Conservation (phyloP, 2,329 filamentous ascomycete species). For the Teratosphaeria zuluensis region DNA sequence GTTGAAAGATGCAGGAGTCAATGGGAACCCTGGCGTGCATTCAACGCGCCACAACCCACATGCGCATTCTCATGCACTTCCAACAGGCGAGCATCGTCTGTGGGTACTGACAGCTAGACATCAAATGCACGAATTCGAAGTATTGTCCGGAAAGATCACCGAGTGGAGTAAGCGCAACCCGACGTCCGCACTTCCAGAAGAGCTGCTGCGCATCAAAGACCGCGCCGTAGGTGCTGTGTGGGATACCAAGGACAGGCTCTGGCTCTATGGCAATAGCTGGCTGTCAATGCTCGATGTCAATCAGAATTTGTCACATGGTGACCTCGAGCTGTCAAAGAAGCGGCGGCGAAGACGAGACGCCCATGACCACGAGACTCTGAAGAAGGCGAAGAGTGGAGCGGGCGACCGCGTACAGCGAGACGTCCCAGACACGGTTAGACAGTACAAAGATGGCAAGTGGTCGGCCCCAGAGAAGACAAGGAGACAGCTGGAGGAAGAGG, state of each 20-base stretch:
- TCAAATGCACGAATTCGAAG: constrained; percentile 69
- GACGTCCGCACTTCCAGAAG: constrained; percentile 60
- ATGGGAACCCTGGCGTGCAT: constrained; percentile 41
- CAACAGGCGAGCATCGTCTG: constrained; percentile 45
- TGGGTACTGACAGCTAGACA: constrained; percentile 55
- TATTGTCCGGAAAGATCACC: constrained; percentile 64
- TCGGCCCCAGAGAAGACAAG: not conserved
- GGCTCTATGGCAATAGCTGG: constrained; percentile 81
- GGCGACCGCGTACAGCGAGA: not conserved
- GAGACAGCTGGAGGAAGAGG: not conserved
- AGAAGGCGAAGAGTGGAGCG: constrained; percentile 3
- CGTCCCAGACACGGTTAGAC: not conserved
- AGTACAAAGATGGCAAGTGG: not conserved
- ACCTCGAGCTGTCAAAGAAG: not conserved
- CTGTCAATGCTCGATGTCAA: constrained; percentile 86
- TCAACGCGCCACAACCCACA: constrained; percentile 42
- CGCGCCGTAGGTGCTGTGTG: constrained; percentile 76
- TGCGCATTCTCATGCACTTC: constrained; percentile 46
- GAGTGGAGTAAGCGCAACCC: constrained; percentile 82
- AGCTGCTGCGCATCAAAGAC: constrained; percentile 67
- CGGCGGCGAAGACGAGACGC: constrained; percentile 10
- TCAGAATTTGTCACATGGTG: constrained; percentile 47
- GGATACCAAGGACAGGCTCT: constrained; percentile 56
- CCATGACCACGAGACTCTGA: constrained; percentile 30
- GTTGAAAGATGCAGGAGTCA: constrained; percentile 12